A percentile compares a stretch with the other conserved stretches of the same genome.
Evolutionary conservation across 2,329 filamentous ascomycete species (phyloP).

Genomic region (Metarhizium brunneum): DNA sequence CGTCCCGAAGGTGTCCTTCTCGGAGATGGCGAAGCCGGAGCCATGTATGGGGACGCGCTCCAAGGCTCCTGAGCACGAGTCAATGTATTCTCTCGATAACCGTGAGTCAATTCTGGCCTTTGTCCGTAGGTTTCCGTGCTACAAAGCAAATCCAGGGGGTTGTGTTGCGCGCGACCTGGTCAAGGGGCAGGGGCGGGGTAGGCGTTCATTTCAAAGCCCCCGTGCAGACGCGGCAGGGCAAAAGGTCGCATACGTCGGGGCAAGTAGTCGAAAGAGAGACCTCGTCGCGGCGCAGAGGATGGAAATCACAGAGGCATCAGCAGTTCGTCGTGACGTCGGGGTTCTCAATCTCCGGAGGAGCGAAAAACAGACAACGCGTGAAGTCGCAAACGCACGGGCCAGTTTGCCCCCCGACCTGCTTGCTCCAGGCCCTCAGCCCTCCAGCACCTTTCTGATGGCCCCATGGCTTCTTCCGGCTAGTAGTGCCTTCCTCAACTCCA

Average conservation of each 20-base stretch:
- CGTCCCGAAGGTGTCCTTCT: slow-evolving; percentile 32
- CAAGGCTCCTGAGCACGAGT: background rate
- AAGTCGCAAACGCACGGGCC: slow-evolving; percentile 20
- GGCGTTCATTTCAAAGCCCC: slow-evolving; percentile 13
- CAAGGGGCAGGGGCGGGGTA: slow-evolving; percentile 18
- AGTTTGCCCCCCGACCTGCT: background rate
- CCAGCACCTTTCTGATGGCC: background rate
- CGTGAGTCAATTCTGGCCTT: background rate
- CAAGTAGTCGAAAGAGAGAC: slow-evolving; percentile 10
- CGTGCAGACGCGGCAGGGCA: slow-evolving; percentile 6
- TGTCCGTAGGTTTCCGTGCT: background rate
- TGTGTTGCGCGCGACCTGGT: slow-evolving; percentile 20
- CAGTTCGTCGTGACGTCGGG: slow-evolving; percentile 26
- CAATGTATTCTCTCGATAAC: background rate
- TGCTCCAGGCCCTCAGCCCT: background rate
- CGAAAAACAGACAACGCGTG: slow-evolving; percentile 34
- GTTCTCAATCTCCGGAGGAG: slow-evolving; percentile 12
- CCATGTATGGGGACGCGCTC: slow-evolving; percentile 15
- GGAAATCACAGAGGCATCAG: slow-evolving; percentile 16
- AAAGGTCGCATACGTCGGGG: slow-evolving; percentile 11
- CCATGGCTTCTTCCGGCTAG: background rate
- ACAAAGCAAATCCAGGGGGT: background rate
- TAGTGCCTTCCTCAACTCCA: slow-evolving; percentile 3
- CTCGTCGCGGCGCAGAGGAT: slow-evolving; percentile 18
- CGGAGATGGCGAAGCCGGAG: slow-evolving; percentile 28